phyloP scores from a whole-genome alignment of 148 eudicot genomes.

The Persicaria tinctoria region DNA sequence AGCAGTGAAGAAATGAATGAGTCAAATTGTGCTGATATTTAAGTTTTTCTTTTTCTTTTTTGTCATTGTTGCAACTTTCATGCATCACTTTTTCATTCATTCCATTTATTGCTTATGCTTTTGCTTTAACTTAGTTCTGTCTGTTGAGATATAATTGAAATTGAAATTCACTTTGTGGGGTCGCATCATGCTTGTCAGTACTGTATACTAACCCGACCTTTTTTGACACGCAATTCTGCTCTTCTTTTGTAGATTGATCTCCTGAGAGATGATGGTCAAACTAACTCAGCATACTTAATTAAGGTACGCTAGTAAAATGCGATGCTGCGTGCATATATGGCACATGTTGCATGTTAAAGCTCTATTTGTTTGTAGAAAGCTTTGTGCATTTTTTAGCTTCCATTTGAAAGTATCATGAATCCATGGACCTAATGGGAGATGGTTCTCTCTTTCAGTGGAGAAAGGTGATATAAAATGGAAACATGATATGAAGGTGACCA shows the following conservation, averaged over 20 bases:
- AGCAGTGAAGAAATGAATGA: not conserved
- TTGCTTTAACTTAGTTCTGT: not conserved
- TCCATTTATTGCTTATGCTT: not conserved
- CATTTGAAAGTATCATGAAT: no score
- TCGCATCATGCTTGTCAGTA: not conserved
- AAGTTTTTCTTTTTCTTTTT: not conserved
- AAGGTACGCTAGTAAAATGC: conserved; percentile 39
- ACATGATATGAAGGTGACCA: not conserved
- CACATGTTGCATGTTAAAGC: not conserved
- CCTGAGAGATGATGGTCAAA: conserved; percentile 42
- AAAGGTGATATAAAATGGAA: not conserved
- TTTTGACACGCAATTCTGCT: conserved; percentile 58
- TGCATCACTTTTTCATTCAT: not conserved
- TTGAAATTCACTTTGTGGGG: not conserved
- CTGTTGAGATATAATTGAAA: not conserved
- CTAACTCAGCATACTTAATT: conserved; percentile 49
- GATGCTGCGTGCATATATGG: not conserved
- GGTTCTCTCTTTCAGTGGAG: not conserved
- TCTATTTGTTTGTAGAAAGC: not conserved
- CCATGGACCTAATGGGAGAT: no score
- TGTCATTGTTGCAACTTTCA: not conserved
- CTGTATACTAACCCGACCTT: conserved; percentile 27
- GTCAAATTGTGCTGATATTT: not conserved
- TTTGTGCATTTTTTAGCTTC: not conserved
- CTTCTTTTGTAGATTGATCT: conserved; percentile 74